Conservation (phyloP, 106 monocot genomes). For the Phalaenopsis aphrodite region DNA sequence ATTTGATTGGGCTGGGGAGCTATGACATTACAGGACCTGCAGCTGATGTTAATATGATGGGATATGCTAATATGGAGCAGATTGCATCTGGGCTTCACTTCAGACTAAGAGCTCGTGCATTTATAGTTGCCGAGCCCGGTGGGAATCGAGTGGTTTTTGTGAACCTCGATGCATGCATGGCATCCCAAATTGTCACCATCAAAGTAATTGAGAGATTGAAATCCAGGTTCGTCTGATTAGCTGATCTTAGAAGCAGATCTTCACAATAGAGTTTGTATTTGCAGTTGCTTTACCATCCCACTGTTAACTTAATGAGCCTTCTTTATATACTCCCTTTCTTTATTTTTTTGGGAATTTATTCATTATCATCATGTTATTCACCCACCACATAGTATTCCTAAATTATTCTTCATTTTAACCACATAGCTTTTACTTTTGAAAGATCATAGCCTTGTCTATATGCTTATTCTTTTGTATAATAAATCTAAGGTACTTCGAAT, state of each 20-base stretch:
- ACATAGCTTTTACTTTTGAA: background rate
- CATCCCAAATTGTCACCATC: slow-evolving; percentile 79
- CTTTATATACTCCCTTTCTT: background rate
- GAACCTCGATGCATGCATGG: slow-evolving; percentile 97
- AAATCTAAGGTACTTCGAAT: background rate
- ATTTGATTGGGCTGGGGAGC: slow-evolving; percentile 65
- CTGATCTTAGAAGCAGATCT: background rate
- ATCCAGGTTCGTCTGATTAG: slow-evolving; percentile 34
- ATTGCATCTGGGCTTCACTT: slow-evolving; percentile 68
- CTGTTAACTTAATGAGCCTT: background rate
- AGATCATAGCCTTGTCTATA: background rate
- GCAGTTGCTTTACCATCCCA: background rate
- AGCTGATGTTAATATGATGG: slow-evolving; percentile 86
- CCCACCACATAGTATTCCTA: background rate
- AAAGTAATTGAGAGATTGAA: slow-evolving; percentile 85
- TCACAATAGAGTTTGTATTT: background rate
- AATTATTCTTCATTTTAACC: background rate
- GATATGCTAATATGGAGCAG: slow-evolving; percentile 67
- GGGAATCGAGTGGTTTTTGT: slow-evolving; percentile 69
- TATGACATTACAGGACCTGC: slow-evolving; percentile 79
- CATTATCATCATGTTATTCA: background rate
- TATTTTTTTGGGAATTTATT: background rate
- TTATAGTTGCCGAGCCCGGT: slow-evolving; percentile 57
- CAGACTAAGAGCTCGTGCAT: slow-evolving; percentile 56
- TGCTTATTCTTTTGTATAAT: background rate